These are phyloP conservation scores for Neopestalotiopsis rosae DNA, from an alignment of 2,329 filamentous ascomycete genomes.

Conservation along the genomic window DNA sequence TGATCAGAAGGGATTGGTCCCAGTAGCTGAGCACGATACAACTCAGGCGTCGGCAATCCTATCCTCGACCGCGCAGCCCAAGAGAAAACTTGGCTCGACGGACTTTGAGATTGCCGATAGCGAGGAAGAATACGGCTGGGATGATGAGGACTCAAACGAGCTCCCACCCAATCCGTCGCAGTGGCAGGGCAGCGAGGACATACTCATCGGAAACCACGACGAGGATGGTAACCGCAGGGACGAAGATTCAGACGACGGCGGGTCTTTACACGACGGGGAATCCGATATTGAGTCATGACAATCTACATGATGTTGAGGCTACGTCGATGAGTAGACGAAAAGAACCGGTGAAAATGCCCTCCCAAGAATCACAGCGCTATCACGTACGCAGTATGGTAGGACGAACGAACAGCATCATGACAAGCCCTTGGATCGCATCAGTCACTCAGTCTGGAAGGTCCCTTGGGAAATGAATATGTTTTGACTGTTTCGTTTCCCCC, in stretches of 20 bases:
- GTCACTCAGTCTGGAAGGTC: conserved; percentile 1
- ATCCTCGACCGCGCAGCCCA: conserved; percentile 50
- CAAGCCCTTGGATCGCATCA: not conserved
- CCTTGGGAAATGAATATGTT: not conserved
- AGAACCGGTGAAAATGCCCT: not conserved
- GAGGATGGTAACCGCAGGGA: conserved; percentile 21
- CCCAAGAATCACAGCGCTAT: not conserved
- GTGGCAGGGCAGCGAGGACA: conserved; percentile 71
- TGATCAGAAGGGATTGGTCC: conserved; percentile 49
- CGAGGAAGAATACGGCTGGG: conserved; percentile 75
- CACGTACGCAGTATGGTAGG: not conserved
- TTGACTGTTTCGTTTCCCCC: not conserved
- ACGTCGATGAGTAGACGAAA: not conserved
- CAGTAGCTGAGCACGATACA: conserved; percentile 47
- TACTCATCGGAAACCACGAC: conserved; percentile 53
- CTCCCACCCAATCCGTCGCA: conserved; percentile 66
- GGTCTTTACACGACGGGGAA: conserved; percentile 2
- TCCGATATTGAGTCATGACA: not conserved
- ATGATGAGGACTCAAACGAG: conserved; percentile 67
- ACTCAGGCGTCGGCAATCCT: conserved; percentile 39
- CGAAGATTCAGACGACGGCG: conserved; percentile 17
- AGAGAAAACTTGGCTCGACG: conserved; percentile 69
- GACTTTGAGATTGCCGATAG: conserved; percentile 66
- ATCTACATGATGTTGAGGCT: not conserved
- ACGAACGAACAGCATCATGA: not conserved